phyloP scores from a whole-genome alignment of 2,329 filamentous ascomycete species.

The Rhynchosporium agropyri region DNA sequence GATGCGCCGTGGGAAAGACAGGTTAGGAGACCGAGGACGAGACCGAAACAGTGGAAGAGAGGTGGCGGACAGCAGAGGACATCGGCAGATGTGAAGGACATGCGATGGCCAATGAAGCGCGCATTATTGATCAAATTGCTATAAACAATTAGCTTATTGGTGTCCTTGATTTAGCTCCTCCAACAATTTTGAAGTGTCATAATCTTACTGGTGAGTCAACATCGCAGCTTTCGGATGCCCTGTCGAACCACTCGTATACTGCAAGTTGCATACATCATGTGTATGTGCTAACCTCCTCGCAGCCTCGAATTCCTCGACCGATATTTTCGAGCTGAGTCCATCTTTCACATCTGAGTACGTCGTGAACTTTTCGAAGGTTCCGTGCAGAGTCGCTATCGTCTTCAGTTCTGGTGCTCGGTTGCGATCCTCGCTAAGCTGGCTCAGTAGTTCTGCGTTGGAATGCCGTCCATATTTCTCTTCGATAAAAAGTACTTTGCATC shows the following conservation, averaged over 20 bases:
- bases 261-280: constrained; percentile 71
- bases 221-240: constrained; percentile 75
- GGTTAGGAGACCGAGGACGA: constrained; percentile 74
- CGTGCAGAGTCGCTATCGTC: constrained; percentile 62
- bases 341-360: constrained; percentile 64
- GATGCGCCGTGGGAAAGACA: constrained; percentile 74
- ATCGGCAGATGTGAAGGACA: constrained; percentile 65
- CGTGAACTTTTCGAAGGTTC: constrained; percentile 55
- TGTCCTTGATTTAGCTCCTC: neutral
- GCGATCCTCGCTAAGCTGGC: constrained; percentile 49
- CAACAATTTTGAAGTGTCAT: neutral
- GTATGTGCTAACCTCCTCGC: constrained; percentile 59
- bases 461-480: constrained; percentile 68
- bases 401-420: constrained; percentile 42
- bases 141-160: neutral
- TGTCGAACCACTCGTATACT: constrained; percentile 76
- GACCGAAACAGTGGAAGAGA: constrained; percentile 83
- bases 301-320: constrained; percentile 54
- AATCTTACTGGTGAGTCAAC: constrained; percentile 54
- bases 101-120: constrained; percentile 32
- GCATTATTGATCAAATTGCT: constrained; percentile 39
- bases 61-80: constrained; percentile 80
- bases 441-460: constrained; percentile 63
- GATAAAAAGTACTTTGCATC: constrained; percentile 74
- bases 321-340: constrained; percentile 52